phyloP scores from a whole-genome alignment of 176 grass and related monocot genomes.

The Saccharum spontaneum region DNA sequence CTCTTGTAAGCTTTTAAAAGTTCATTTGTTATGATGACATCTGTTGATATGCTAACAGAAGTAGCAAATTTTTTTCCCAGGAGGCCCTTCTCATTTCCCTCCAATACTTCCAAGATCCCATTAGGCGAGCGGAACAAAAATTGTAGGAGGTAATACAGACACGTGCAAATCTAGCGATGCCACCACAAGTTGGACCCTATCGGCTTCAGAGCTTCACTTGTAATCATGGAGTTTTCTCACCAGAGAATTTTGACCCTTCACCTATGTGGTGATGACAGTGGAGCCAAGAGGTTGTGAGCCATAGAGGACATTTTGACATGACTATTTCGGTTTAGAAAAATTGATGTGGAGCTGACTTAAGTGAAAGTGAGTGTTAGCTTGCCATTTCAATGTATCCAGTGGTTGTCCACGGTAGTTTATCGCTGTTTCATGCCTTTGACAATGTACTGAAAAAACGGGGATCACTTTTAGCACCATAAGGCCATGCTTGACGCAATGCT shows the following conservation, averaged over 20 bases:
- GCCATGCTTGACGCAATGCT: no score
- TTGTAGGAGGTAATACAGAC: not conserved
- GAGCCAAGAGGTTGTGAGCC: not conserved
- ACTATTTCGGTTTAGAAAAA: not conserved
- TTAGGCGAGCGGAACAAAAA: constrained; percentile 48
- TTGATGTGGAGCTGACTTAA: not conserved
- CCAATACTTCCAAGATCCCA: constrained; percentile 81
- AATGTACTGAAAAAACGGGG: not conserved
- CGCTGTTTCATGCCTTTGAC: not conserved
- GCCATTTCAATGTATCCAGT: not conserved
- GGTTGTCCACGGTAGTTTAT: not conserved
- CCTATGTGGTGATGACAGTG: not conserved
- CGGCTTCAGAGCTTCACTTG: not conserved
- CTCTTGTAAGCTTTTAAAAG: not conserved
- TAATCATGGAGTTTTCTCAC: not conserved
- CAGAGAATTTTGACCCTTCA: not conserved
- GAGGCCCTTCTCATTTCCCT: constrained; percentile 92
- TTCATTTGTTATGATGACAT: constrained; percentile 14
- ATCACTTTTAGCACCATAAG: not conserved
- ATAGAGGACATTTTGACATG: constrained; percentile 6
- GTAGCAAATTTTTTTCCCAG: constrained; percentile 47
- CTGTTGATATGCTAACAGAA: constrained; percentile 23
- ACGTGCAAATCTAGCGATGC: not conserved
- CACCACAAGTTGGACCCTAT: not conserved
- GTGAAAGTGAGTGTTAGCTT: not conserved